phyloP scores from a whole-genome alignment of 2,329 filamentous ascomycete species.

The Cyclaneusma minus region DNA sequence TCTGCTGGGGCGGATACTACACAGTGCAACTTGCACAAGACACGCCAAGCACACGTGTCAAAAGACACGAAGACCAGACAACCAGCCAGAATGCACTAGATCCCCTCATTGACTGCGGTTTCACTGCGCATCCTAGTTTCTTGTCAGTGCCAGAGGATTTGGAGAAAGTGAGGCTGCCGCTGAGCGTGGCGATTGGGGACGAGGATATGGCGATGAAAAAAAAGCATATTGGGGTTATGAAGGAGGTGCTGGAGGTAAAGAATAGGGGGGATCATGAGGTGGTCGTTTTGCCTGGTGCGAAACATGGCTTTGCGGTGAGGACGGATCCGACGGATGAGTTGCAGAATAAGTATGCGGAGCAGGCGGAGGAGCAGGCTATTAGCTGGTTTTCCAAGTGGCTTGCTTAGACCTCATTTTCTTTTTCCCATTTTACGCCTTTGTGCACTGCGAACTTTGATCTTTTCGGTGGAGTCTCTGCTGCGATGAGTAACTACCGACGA shows the following conservation, averaged over 20 bases:
- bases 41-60: slow-evolving; percentile 11
- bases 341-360: slow-evolving; percentile 17
- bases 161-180: slow-evolving; percentile 24
- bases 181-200: slow-evolving; percentile 28
- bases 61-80: background rate
- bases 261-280: slow-evolving; percentile 19
- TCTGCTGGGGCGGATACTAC: slow-evolving; percentile 49
- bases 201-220: slow-evolving; percentile 23
- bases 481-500: no score
- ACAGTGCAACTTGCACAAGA: slow-evolving; percentile 30
- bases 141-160: slow-evolving; percentile 29
- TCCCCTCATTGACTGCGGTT: slow-evolving; percentile 32
- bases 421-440: no score
- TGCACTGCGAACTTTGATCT: no score
- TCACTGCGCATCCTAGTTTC: slow-evolving; percentile 35
- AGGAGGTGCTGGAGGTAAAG: slow-evolving; percentile 15
- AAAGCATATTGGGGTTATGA: slow-evolving; percentile 8
- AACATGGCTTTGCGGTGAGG: slow-evolving; percentile 25
- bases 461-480: no score
- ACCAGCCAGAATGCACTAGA: slow-evolving; percentile 3
- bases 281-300: slow-evolving; percentile 21
- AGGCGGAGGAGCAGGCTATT: slow-evolving; percentile 23
- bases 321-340: slow-evolving; percentile 18
- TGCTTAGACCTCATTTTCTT: no score
- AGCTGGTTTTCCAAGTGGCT: slow-evolving; percentile 18